Conservation (phyloP, 2,329 filamentous ascomycete species). For the Didymella keratinophila region DNA sequence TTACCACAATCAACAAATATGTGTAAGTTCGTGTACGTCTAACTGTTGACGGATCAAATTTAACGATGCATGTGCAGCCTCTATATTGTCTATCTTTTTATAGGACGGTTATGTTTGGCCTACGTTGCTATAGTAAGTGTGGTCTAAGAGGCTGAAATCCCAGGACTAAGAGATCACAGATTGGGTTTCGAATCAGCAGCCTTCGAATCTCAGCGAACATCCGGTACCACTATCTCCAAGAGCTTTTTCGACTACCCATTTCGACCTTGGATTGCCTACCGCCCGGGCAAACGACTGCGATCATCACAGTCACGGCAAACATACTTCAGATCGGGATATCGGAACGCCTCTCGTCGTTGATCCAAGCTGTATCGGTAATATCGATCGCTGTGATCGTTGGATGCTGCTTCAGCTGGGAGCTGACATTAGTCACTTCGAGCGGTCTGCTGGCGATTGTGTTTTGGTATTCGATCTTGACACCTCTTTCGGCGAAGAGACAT, state of each 20-base stretch:
- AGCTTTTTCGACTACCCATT: slow-evolving; percentile 36
- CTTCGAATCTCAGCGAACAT: slow-evolving; percentile 38
- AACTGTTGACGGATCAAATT: not conserved
- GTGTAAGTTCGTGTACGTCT: slow-evolving; percentile 16
- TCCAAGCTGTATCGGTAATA: slow-evolving; percentile 37
- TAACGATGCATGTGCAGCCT: slow-evolving; percentile 6
- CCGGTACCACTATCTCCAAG: slow-evolving; percentile 35
- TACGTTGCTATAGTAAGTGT: slow-evolving; percentile 62
- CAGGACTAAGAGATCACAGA: slow-evolving; percentile 23
- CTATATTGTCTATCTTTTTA: slow-evolving; percentile 66
- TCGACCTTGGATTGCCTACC: slow-evolving; percentile 38
- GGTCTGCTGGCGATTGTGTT: slow-evolving; percentile 33
- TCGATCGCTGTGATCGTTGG: slow-evolving; percentile 34
- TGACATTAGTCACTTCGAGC: slow-evolving; percentile 37
- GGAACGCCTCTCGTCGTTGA: slow-evolving; percentile 35
- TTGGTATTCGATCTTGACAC: slow-evolving; percentile 33
- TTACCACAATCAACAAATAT: slow-evolving; percentile 29
- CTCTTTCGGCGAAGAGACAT: slow-evolving; percentile 27
- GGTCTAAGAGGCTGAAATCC: not conserved
- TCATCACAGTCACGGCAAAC: slow-evolving; percentile 41
- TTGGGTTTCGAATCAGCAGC: slow-evolving; percentile 38
- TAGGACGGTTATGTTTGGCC: slow-evolving; percentile 62
- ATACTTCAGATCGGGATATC: slow-evolving; percentile 41
- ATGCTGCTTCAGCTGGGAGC: slow-evolving; percentile 37
- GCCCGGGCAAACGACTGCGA: slow-evolving; percentile 37